Conservation (phyloP, 1,284 basidiomycete species). For the Singerocomus inundabilis region DNA sequence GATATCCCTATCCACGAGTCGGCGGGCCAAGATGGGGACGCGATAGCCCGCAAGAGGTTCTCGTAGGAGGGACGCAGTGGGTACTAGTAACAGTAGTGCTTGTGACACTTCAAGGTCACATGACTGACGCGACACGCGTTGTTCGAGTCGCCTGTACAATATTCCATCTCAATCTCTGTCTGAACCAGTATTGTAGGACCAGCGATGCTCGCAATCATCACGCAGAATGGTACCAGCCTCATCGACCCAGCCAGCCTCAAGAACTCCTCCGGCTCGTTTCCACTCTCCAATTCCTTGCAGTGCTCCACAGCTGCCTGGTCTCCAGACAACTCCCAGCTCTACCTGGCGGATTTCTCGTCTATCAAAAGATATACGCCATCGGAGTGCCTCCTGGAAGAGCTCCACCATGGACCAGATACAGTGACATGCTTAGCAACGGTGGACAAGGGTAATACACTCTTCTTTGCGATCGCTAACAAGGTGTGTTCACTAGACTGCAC, state of each 20-base stretch:
- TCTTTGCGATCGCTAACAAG: conserved; percentile 48
- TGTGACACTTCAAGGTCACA: conserved; percentile 12
- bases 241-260: conserved; percentile 48
- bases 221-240: conserved; percentile 44
- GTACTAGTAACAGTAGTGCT: too few species aligned
- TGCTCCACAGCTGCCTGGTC: conserved; percentile 53
- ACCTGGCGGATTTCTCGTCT: conserved; percentile 44
- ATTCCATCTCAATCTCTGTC: background rate
- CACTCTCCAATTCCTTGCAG: conserved; percentile 38
- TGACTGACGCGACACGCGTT: conserved; percentile 26
- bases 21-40: background rate
- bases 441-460: conserved; percentile 43
- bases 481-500: conserved; percentile 63
- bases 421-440: conserved; percentile 46
- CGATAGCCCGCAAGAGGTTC: conserved; percentile 22
- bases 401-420: conserved; percentile 35
- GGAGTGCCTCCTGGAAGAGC: conserved; percentile 41
- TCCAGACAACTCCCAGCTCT: conserved; percentile 51
- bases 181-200: background rate
- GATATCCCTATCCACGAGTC: background rate
- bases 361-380: conserved; percentile 55
- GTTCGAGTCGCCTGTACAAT: background rate
- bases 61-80: too few species aligned
- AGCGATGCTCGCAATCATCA: conserved; percentile 49
- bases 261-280: conserved; percentile 40